Percentiles rank a stretch among this genome's conserved stretches.
Conservation (phyloP, 31 red algal genomes). For the Porphyra umbilicalis region DNA sequence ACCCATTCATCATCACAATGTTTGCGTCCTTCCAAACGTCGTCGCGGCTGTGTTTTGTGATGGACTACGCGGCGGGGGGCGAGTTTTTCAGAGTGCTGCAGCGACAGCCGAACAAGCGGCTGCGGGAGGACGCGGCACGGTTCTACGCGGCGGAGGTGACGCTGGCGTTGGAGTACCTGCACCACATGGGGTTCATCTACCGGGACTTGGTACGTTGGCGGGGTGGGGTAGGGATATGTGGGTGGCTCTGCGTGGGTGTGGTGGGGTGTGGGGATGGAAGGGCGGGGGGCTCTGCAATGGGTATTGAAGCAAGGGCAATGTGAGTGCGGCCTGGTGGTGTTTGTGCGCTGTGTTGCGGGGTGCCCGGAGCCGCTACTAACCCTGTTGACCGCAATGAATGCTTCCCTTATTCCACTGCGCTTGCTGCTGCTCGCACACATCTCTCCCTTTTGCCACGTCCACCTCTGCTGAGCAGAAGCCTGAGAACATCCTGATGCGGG, state of each 20-base stretch:
- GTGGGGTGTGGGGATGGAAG: background rate
- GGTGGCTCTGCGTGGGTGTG: background rate
- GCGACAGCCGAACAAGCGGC: conserved; percentile 29
- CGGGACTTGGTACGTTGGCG: conserved; percentile 10
- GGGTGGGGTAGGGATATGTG: background rate
- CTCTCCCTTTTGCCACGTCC: too few relatives aligned
- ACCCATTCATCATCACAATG: conserved; percentile 63
- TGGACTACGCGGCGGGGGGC: conserved; percentile 51
- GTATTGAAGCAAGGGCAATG: too few relatives aligned
- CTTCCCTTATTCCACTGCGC: too few relatives aligned
- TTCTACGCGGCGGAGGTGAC: conserved; percentile 55
- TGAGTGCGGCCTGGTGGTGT: background rate
- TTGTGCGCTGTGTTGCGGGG: background rate
- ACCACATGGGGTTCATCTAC: conserved; percentile 50
- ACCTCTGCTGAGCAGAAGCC: conserved; percentile 20
- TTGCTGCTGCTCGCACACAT: too few relatives aligned
- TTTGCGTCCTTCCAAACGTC: conserved; percentile 56
- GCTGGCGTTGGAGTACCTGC: conserved; percentile 51
- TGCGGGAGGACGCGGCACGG: conserved; percentile 35
- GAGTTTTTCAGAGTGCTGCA: conserved; percentile 61
- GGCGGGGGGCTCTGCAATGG: too few relatives aligned
- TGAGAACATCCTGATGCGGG: conserved; percentile 54
- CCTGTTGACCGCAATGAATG: too few relatives aligned
- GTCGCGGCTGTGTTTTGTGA: conserved; percentile 45
- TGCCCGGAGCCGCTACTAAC: background rate